Base-by-base conservation (phyloP, 352 stramenopile species). In the Phytophthora podocarpi region DNA sequence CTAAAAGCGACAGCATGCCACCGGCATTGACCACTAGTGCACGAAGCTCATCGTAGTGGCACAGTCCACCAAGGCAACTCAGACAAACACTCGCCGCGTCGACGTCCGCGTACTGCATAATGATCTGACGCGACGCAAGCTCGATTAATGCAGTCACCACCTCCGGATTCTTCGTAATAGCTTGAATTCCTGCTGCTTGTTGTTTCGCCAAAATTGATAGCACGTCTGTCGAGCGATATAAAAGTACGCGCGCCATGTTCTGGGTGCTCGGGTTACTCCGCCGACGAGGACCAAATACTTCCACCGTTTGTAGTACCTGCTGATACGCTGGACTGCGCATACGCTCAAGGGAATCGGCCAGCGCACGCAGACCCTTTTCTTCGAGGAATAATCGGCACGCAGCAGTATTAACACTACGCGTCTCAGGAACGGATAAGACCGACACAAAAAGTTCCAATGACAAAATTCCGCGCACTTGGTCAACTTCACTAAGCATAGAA, bases 381-480 rank as follows among this genome's bases (percentile, higher is more conserved):
- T 81, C 71, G 8, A 95, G 40, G 36, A 89, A 91, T 6, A 65
- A 20, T n/a, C 74, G 74, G 23, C 84, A 93, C 3, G 76, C 49
- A 10, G 64, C 64, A 0, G 74, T 75, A 54, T 95, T 93, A 18
- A 80, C 67, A 15, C 67, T 82, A 18, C 48, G 68, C 7, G 67
- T 62, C 37, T 85, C 73, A 0, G 82, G 71, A 2, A 78, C 53
- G 2, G 78, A 76, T 32, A 95, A 51, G 15, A 92, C 66, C 7
- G 75, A 69, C 3, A 88, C 74, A 55, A 94, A 72, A 10, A 94
- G 64, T 34, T 94, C 82, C 45, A 94, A 61, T 0, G 82, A 84
- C 21, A 90, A 67, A 46, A 88, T 86, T 2, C 82, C 82, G n/a
- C 80, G 82, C 4, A 93, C 62, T 63, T 95, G 87, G 47, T 95